Percentiles rank a stretch among this genome's conserved stretches.
phyloP scores from a whole-genome alignment of 139 green algal genomes.

The Chlorella sp. region DNA sequence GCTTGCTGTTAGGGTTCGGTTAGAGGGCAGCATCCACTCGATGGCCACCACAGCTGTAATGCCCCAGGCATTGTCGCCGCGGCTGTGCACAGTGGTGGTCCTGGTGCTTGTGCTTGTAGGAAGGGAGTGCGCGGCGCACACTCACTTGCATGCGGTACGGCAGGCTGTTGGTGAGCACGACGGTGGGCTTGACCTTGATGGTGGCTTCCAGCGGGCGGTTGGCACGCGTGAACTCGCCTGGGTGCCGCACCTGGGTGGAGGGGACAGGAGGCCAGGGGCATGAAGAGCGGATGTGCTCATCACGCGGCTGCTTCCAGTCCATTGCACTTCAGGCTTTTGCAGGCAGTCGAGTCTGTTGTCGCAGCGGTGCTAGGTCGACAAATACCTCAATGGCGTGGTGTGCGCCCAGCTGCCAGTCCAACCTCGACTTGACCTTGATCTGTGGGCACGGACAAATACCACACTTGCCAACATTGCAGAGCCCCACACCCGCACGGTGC shows the following conservation, averaged over 20 bases:
- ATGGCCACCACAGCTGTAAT: too few species aligned
- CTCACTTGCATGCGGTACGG: slow-evolving; percentile 49
- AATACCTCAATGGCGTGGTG: slow-evolving; percentile 34
- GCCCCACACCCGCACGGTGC: too few species aligned
- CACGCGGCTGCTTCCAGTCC: too few species aligned
- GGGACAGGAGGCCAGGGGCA: not conserved
- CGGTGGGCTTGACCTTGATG: slow-evolving; percentile 61
- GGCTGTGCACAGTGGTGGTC: too few species aligned
- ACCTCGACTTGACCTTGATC: slow-evolving; percentile 15
- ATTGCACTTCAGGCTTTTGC: too few species aligned
- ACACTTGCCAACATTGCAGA: not conserved
- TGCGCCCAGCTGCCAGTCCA: slow-evolving; percentile 27
- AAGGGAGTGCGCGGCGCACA: too few species aligned
- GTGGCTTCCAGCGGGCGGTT: slow-evolving; percentile 54
- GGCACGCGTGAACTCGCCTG: slow-evolving; percentile 49
- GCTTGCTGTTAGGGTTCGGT: too few species aligned
- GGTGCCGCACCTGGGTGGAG: slow-evolving; percentile 8
- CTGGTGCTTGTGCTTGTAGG: too few species aligned
- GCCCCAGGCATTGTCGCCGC: too few species aligned
- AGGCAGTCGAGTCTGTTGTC: not conserved
- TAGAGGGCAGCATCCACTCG: too few species aligned
- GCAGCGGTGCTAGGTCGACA: too few species aligned
- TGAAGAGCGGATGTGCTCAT: too few species aligned
- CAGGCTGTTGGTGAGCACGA: slow-evolving; percentile 66
- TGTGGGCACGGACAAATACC: not conserved